These are phyloP conservation scores for Russula dissimulans DNA, from an alignment of 768 basidiomycete species.

Conservation along the genomic window DNA sequence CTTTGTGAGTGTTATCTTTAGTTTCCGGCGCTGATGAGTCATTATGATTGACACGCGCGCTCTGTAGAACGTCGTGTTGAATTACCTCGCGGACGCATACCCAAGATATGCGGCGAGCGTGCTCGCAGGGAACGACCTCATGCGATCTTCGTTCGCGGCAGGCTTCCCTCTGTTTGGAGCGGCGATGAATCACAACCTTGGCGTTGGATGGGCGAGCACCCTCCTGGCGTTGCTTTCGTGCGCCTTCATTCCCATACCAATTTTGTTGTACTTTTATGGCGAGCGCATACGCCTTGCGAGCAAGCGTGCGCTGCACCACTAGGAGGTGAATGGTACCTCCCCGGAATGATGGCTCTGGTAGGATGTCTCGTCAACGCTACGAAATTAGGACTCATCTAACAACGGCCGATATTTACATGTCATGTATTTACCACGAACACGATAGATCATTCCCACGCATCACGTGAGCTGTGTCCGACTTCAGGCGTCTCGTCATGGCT, in stretches of 20 bases:
- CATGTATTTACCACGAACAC: no score
- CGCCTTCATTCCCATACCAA: slow-evolving; percentile 23
- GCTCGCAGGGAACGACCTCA: slow-evolving; percentile 29
- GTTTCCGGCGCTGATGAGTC: slow-evolving; percentile 4
- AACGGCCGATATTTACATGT: not conserved
- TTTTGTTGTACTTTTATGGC: slow-evolving; percentile 13
- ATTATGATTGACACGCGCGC: not conserved
- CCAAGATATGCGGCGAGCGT: slow-evolving; percentile 27
- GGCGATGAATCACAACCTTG: slow-evolving; percentile 22
- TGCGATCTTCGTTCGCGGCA: slow-evolving; percentile 23
- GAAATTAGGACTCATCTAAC: not conserved
- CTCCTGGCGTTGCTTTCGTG: slow-evolving; percentile 24
- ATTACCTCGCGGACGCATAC: slow-evolving; percentile 28
- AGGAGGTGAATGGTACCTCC: not conserved
- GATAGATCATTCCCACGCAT: no score
- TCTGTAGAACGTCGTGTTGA: slow-evolving; percentile 20
- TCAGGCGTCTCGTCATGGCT: no score
- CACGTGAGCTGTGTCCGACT: not conserved
- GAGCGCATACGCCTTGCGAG: slow-evolving; percentile 18
- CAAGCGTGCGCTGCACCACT: slow-evolving; percentile 19
- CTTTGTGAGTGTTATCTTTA: slow-evolving; percentile 25
- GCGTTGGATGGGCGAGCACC: slow-evolving; percentile 23
- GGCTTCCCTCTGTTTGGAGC: slow-evolving; percentile 20
- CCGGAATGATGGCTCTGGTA: not conserved
- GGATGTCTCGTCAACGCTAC: not conserved